These are phyloP conservation scores for Debaryomycetaceae sp. DNA, from an alignment of 1,139 yeast genomes.

Conservation along the genomic window DNA sequence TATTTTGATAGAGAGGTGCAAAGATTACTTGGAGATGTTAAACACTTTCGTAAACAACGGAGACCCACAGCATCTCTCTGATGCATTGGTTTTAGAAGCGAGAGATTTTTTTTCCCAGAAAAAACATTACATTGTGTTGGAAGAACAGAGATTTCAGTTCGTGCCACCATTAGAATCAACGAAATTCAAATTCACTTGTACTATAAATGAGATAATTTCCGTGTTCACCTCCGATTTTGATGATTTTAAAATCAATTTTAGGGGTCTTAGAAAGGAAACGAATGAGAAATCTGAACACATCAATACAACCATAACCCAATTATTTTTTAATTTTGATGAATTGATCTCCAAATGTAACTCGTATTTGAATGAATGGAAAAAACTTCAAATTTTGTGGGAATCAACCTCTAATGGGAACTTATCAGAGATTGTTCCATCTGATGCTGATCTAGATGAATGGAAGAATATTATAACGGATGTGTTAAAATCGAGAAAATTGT, in stretches of 20 bases:
- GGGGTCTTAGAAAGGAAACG: not conserved
- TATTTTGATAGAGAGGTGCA: conserved; percentile 35
- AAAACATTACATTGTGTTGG: conserved; percentile 15
- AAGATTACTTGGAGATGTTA: conserved; percentile 11
- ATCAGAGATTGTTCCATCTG: conserved; percentile 16
- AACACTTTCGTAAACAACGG: not conserved
- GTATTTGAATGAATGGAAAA: conserved; percentile 43
- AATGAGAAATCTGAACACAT: not conserved
- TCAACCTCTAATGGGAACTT: conserved; percentile 18
- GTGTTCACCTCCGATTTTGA: not conserved
- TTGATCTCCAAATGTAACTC: not conserved
- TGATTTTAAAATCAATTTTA: no score
- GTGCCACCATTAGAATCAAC: conserved; percentile 25
- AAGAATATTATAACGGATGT: conserved; percentile 42
- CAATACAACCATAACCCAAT: not conserved
- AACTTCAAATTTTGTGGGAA: conserved; percentile 62
- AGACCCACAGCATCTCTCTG: not conserved
- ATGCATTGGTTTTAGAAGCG: not conserved
- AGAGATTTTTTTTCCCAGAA: not conserved
- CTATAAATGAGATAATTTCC: not conserved
- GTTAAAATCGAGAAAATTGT: conserved; percentile 41
- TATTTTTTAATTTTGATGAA: no score
- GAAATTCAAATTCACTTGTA: conserved; percentile 8
- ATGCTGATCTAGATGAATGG: conserved; percentile 46
- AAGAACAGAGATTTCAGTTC: conserved; percentile 42